A percentile compares a stretch with the other conserved stretches of the same genome.
phyloP scores from a whole-genome alignment of 2,329 filamentous ascomycete species.

The Trematosphaeria pertusa region DNA sequence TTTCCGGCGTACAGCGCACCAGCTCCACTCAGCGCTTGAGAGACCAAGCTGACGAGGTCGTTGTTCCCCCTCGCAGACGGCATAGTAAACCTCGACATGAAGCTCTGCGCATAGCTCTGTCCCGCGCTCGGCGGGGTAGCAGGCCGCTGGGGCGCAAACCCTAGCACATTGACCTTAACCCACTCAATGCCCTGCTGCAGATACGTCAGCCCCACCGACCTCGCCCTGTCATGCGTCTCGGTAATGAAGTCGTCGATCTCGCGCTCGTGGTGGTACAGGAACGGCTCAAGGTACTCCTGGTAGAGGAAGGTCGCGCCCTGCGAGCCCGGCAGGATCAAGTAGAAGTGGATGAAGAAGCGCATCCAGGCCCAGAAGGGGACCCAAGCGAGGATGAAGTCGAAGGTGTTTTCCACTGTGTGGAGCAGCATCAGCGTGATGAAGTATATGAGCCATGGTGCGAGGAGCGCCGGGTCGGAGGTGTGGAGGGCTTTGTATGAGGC shows the following conservation, averaged over 20 bases:
- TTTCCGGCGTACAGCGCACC: conserved; percentile 54
- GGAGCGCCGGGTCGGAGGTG: conserved; percentile 84
- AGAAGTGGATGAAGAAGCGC: conserved; percentile 84
- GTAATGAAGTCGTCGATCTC: conserved; percentile 92
- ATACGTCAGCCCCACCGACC: conserved; percentile 73
- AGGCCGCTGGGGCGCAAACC: conserved; percentile 69
- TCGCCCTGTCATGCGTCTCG: conserved; percentile 77
- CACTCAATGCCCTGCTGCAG: conserved; percentile 56
- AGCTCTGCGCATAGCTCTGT: conserved; percentile 74
- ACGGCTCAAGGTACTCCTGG: conserved; percentile 83
- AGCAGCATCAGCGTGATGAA: conserved; percentile 90
- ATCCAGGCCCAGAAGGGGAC: conserved; percentile 94
- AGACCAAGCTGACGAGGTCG: conserved; percentile 81
- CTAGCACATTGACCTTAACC: conserved; percentile 79
- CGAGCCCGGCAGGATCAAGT: conserved; percentile 96
- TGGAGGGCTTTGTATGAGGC: conserved; percentile 98
- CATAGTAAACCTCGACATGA: conserved; percentile 86
- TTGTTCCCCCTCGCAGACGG: conserved; percentile 69
- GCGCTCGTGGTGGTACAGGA: conserved; percentile 83
- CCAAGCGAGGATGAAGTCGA: conserved; percentile 86
- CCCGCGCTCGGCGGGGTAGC: conserved; percentile 55
- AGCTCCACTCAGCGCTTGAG: conserved; percentile 73
- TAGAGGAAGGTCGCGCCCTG: conserved; percentile 90
- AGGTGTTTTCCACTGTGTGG: conserved; percentile 84
- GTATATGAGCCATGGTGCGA: conserved; percentile 99